phyloP scores from a whole-genome alignment of 2,329 filamentous ascomycete genomes.

The Hypoxylon sp. region DNA sequence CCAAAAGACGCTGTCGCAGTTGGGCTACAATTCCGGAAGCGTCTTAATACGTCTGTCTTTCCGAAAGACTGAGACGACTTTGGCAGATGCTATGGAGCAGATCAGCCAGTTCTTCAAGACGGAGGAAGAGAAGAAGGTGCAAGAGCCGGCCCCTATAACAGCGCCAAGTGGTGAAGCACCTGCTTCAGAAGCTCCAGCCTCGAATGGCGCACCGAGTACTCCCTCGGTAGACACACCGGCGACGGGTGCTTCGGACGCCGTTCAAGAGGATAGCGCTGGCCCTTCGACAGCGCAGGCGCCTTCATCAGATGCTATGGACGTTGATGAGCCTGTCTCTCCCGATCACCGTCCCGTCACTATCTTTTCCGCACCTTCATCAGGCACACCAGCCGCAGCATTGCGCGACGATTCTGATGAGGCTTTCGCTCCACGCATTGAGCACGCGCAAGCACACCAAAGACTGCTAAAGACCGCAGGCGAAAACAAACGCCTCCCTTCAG shows the following conservation, averaged over 20 bases:
- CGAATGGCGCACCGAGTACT: conserved; percentile 1
- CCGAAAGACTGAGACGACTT: conserved; percentile 78
- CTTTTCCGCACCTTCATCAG: conserved; percentile 81
- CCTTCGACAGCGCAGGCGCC: conserved; percentile 12
- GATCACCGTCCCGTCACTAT: conserved; percentile 72
- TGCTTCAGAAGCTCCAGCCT: conserved; percentile 21
- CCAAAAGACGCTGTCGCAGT: conserved; percentile 87
- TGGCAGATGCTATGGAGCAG: conserved; percentile 87
- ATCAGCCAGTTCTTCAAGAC: conserved; percentile 81
- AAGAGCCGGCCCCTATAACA: conserved; percentile 29
- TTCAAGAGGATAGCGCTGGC: conserved; percentile 10
- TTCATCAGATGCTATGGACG: conserved; percentile 49
- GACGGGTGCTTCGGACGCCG: conserved; percentile 2
- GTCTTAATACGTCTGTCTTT: conserved; percentile 84
- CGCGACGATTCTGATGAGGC: conserved; percentile 77
- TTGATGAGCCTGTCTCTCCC: conserved; percentile 42
- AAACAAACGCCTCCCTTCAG: conserved; percentile 84
- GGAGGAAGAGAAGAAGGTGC: conserved; percentile 53
- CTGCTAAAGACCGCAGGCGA: conserved; percentile 71
- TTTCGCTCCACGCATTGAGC: conserved; percentile 80
- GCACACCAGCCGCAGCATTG: conserved; percentile 81
- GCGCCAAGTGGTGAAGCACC: conserved; percentile 28
- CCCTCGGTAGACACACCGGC: conserved; percentile 22
- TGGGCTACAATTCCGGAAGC: conserved; percentile 88
- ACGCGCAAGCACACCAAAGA: conserved; percentile 80